Base-by-base conservation (phyloP, 2,329 filamentous ascomycete species). In the Chalara sp. region DNA sequence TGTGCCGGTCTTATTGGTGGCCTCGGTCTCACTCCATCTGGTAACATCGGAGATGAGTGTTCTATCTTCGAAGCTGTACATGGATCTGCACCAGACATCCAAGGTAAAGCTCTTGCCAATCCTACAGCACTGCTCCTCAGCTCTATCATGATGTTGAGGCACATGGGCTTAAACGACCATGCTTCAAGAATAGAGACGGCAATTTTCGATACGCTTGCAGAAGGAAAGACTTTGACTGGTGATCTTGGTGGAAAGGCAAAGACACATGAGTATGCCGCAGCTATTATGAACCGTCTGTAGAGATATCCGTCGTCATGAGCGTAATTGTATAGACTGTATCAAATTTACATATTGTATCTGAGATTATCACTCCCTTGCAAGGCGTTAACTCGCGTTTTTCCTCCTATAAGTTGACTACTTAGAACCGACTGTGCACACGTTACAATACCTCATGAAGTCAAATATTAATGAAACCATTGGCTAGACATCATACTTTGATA, bases 11-110 rank as follows among this genome's bases (percentile, higher is more conserved):
- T 99, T 63, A 97, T 99, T 66, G 93, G 93, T 70, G 93, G 93
- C 73, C 87, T 99, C 58, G 93, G 93, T 70, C 84, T 99, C 48
- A 96, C 93, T 39, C 93, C 93, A 59, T 97, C 92, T 39, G 93
- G 92, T 67, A 99, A 99, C 83, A 97, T 96, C 68, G 93, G 90
- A 73, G 90, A 96, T 74, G 88, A 96, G 79, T 97, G 90, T 86
- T 96, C 89, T 70, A 96, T 97, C 78, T 99, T 99, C 78, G 93
- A 99, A 79, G 93, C 93, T 65, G 93, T 99, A 65, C 93, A 99
- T 79, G 92, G 92, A 64, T 96, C 90, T 60, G 92, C 92, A 54
- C 92, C 92, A 55, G 92, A 97, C 72, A 97, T 97, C 70, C 90
- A 89, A 59, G 92, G 92, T 72, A 90, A 96, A 83, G 87, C 82